Conservation (phyloP, 805 yeast species). For the Saccharomycopsis schoenii region DNA sequence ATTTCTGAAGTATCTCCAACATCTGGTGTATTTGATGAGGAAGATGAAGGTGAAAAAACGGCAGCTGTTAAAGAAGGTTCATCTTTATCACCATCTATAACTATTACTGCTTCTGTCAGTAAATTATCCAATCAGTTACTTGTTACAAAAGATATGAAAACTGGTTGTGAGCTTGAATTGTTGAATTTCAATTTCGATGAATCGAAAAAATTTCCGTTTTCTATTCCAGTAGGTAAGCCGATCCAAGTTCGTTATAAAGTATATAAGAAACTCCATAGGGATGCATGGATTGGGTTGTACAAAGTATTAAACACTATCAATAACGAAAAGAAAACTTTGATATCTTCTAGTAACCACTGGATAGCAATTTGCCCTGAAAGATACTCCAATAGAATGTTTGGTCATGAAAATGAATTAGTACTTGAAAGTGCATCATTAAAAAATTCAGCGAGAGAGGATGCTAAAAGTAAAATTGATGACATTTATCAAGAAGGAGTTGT, state of each 20-base stretch:
- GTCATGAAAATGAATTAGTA: conserved; percentile 14
- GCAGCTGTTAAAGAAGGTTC: background rate
- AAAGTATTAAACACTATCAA: conserved; percentile 48
- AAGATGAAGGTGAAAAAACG: conserved; percentile 23
- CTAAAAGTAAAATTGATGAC: conserved; percentile 11
- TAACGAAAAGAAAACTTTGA: conserved; percentile 43
- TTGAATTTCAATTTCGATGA: conserved; percentile 16
- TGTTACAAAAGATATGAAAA: conserved; percentile 10
- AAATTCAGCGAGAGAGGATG: conserved; percentile 1
- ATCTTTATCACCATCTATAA: background rate
- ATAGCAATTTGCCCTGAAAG: conserved; percentile 31
- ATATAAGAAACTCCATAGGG: conserved; percentile 36
- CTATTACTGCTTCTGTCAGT: background rate
- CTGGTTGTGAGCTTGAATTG: conserved; percentile 25
- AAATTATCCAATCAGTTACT: background rate
- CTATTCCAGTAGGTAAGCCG: conserved; percentile 39
- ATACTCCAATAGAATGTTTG: conserved; percentile 23
- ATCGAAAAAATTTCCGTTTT: conserved; percentile 16
- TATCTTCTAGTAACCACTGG: conserved; percentile 66
- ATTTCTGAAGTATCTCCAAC: conserved; percentile 3
- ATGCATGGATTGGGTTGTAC: conserved; percentile 75
- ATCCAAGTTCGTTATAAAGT: conserved; percentile 46
- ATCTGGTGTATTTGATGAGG: conserved; percentile 23
- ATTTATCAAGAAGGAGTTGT: conserved; percentile 34
- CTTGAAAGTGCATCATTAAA: background rate